phyloP scores from a whole-genome alignment of 495 filamentous ascomycete species.

The Aspergillus incahuasiensis region DNA sequence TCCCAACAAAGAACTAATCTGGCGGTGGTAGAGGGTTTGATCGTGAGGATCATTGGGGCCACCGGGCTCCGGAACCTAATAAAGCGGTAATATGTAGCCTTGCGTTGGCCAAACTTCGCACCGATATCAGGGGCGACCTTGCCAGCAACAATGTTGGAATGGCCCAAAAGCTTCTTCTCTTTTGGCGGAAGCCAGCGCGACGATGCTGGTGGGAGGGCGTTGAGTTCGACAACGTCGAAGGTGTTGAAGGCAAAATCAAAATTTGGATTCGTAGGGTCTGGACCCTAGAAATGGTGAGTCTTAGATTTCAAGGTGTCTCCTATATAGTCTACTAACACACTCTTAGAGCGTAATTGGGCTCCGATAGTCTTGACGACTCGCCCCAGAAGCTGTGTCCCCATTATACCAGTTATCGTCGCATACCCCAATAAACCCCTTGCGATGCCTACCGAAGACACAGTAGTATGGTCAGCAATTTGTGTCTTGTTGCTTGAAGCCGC shows the following conservation, averaged over 20 bases:
- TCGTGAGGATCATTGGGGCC: constrained; percentile 90
- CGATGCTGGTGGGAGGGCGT: constrained; percentile 99
- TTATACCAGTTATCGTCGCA: constrained; percentile 12
- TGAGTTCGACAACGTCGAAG: constrained; percentile 85
- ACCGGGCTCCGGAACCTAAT: constrained; percentile 91
- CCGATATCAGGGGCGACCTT: constrained; percentile 78
- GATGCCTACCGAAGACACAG: constrained; percentile 15
- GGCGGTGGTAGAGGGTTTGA: constrained; percentile 74
- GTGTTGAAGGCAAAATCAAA: constrained; percentile 86
- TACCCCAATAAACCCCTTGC: background rate
- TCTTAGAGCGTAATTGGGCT: constrained; percentile 79
- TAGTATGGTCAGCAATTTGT: constrained; percentile 10
- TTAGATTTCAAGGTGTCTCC: background rate
- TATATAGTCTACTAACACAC: constrained; percentile 22
- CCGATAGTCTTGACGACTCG: constrained; percentile 46
- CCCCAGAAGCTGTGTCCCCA: constrained; percentile 6
- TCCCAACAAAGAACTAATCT: constrained; percentile 9
- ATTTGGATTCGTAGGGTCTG: constrained; percentile 97
- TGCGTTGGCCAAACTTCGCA: constrained; percentile 85
- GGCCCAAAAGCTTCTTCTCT: constrained; percentile 96
- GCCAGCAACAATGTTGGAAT: constrained; percentile 85
- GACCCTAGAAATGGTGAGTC: constrained; percentile 92
- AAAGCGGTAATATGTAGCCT: constrained; percentile 98
- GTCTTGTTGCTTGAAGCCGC: constrained; percentile 12
- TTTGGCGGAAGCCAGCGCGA: constrained; percentile 95